Percentiles rank a stretch among this genome's conserved stretches.
Evolutionary conservation across 1,284 basidiomycete genomes (phyloP).

Genomic region (Ustilago xerochloae): DNA sequence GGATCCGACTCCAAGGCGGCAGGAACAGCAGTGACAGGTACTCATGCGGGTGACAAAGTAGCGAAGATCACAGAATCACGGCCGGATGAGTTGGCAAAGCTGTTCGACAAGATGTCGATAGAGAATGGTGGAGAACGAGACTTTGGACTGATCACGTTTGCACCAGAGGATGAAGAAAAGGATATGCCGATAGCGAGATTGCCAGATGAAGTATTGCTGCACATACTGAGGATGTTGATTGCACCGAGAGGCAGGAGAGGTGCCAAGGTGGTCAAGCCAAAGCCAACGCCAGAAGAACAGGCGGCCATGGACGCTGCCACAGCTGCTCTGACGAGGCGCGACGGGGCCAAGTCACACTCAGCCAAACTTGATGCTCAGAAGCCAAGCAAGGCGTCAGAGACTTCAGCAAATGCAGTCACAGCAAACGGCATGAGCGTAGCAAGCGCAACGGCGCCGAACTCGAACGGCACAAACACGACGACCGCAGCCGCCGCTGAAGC

Average conservation of each 20-base stretch:
- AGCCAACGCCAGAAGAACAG: slow-evolving; percentile 43
- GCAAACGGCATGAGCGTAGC: background rate
- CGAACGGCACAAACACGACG: background rate
- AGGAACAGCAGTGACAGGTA: background rate
- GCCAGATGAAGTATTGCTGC: slow-evolving; percentile 61
- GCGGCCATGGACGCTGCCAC: slow-evolving; percentile 36
- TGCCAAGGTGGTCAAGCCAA: slow-evolving; percentile 47
- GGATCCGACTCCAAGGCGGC: background rate
- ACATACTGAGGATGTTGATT: slow-evolving; percentile 50
- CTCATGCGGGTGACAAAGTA: slow-evolving; percentile 1
- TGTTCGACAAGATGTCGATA: slow-evolving; percentile 36
- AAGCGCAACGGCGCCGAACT: background rate
- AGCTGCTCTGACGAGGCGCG: slow-evolving; percentile 21
- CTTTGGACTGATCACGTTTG: slow-evolving; percentile 33
- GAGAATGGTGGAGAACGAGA: slow-evolving; percentile 45
- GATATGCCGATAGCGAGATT: slow-evolving; percentile 44
- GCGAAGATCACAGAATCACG: slow-evolving; percentile 9
- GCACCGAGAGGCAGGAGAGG: slow-evolving; percentile 51
- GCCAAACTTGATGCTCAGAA: slow-evolving; percentile 4
- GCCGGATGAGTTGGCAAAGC: slow-evolving; percentile 41
- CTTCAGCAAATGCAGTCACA: background rate
- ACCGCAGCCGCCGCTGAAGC: background rate
- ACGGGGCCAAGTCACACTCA: background rate
- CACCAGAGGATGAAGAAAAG: slow-evolving; percentile 52
- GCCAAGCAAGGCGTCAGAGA: background rate